Evolutionary conservation across 2,329 filamentous ascomycete species (phyloP).

Genomic region (Diaporthe eres): DNA sequence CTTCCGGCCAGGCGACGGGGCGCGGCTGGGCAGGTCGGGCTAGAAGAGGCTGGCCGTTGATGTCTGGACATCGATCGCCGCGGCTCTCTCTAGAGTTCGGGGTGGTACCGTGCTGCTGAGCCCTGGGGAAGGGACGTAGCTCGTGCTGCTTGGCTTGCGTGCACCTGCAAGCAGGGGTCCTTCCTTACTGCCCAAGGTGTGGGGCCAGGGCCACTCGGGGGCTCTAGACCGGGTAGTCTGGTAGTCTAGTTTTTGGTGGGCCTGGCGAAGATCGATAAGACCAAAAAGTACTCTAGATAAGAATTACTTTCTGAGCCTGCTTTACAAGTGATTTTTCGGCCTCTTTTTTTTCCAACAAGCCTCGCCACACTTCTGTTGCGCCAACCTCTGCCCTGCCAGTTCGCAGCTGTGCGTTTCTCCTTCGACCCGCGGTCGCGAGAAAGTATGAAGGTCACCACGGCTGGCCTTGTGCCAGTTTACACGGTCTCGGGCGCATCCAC

Average conservation of each 20-base stretch:
- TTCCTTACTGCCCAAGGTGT: background rate
- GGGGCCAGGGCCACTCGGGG: conserved; percentile 2
- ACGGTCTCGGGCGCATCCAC: conserved; percentile 94
- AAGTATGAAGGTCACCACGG: conserved; percentile 84
- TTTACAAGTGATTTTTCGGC: background rate
- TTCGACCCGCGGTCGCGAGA: conserved; percentile 4
- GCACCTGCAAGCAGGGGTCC: conserved; percentile 17
- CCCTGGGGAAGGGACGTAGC: conserved; percentile 20
- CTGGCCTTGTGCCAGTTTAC: conserved; percentile 88
- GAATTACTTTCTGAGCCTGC: conserved; percentile 19
- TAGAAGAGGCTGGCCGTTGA: background rate
- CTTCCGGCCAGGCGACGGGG: conserved; percentile 11
- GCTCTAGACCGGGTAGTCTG: background rate
- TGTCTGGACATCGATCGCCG: conserved; percentile 21
- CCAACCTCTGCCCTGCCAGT: background rate
- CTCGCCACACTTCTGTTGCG: background rate
- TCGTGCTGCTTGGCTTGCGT: conserved; percentile 15
- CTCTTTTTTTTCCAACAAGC: conserved; percentile 18
- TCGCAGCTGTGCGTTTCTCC: background rate
- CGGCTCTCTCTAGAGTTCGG: background rate
- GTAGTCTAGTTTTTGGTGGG: conserved; percentile 9
- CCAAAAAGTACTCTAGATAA: conserved; percentile 8
- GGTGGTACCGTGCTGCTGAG: conserved; percentile 3
- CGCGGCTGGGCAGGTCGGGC: background rate
- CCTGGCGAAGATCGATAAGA: conserved; percentile 5